These are phyloP conservation scores for Sesbania bispinosa DNA, from an alignment of 306 rosid species.

Conservation along the genomic window DNA sequence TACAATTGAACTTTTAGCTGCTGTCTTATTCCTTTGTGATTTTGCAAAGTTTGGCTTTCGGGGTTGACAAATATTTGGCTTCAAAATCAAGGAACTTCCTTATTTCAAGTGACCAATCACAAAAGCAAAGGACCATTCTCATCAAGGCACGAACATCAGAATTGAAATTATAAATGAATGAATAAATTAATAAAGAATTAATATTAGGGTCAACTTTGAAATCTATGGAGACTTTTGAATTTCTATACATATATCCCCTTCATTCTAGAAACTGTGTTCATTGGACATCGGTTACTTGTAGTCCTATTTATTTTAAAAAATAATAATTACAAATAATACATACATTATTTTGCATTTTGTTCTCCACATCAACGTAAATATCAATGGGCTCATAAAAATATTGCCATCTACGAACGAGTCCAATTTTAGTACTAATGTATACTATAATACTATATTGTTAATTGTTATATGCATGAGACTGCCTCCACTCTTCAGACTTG, in stretches of 20 bases:
- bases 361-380: conserved; percentile 13
- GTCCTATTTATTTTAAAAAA: conserved; percentile 1
- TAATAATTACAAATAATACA: background rate
- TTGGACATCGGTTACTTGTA: conserved; percentile 35
- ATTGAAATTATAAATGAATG: background rate
- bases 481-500: background rate
- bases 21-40: background rate
- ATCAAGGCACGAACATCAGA: conserved; percentile 18
- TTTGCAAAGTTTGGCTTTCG: conserved; percentile 22
- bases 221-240: conserved; percentile 42
- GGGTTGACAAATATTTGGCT: conserved; percentile 48
- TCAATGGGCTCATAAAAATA: conserved; percentile 2
- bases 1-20: too few species aligned
- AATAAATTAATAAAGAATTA: background rate
- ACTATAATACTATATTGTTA: too few species aligned
- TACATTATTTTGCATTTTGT: background rate
- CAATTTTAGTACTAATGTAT: background rate
- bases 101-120: conserved; percentile 38
- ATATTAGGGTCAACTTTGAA: conserved; percentile 53
- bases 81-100: conserved; percentile 46
- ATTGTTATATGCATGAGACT: background rate
- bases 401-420: background rate
- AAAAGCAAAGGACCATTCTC: conserved; percentile 31
- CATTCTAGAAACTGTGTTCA: conserved; percentile 41
- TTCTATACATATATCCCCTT: background rate